These are phyloP conservation scores for Penicillium desertorum DNA, from an alignment of 495 filamentous ascomycete genomes.

Conservation along the genomic window DNA sequence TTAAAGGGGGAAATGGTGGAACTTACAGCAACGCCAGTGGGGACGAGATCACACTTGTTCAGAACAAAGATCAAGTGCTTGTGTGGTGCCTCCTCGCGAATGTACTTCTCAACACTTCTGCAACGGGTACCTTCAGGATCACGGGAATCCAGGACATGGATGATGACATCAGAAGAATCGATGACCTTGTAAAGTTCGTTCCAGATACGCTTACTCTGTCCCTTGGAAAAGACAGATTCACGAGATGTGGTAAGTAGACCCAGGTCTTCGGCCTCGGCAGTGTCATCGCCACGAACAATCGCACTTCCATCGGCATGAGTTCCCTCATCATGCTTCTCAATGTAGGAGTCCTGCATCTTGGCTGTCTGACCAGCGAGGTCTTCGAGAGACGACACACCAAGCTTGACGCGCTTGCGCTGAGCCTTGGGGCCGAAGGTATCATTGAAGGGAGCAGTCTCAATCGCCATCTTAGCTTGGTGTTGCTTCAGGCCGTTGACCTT, in stretches of 20 bases:
- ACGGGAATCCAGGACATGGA: constrained; percentile 91
- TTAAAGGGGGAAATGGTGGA: constrained; percentile 13
- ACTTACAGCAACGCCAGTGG: constrained; percentile 91
- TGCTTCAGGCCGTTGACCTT: constrained; percentile 78
- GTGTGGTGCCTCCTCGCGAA: constrained; percentile 87
- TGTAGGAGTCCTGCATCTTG: constrained; percentile 74
- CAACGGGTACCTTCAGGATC: constrained; percentile 90
- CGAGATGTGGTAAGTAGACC: constrained; percentile 64
- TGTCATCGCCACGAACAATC: constrained; percentile 52
- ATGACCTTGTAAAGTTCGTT: constrained; percentile 99
- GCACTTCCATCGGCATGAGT: constrained; percentile 68
- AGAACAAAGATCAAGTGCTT: constrained; percentile 91
- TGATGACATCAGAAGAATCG: constrained; percentile 91
- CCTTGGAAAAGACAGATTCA: constrained; percentile 91
- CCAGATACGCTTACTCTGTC: constrained; percentile 93
- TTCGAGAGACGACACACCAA: constrained; percentile 73
- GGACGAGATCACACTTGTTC: constrained; percentile 97
- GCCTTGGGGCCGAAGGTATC: constrained; percentile 93
- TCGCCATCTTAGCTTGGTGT: constrained; percentile 90
- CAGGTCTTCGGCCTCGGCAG: constrained; percentile 42
- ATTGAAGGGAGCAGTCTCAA: constrained; percentile 81
- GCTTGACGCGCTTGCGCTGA: constrained; percentile 86
- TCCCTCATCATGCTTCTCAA: constrained; percentile 72
- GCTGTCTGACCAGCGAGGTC: constrained; percentile 78
- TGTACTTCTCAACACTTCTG: constrained; percentile 87